Evolutionary conservation across 768 basidiomycete species (phyloP), one percentile per base, ranked within the genome.

Genomic region (Psilocybe azurescens): DNA sequence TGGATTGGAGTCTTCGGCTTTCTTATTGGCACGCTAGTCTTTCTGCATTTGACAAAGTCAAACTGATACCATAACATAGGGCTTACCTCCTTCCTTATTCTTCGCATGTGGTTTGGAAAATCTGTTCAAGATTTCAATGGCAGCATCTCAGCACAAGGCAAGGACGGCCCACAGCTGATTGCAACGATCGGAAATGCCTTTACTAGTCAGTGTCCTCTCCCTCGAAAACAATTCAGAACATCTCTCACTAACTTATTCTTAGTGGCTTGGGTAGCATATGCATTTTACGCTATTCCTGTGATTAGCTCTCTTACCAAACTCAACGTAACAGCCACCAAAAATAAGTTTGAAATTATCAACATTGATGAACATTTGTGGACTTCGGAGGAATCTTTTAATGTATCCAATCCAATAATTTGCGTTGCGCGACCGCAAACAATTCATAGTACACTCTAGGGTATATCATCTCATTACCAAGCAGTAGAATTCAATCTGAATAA

Each of bases 201-300:
- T 64, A 88, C 86, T 48, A 90, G 91, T 93, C 63, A 69, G 88
- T 82, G 13, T 11, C 18, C 16, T 52, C 18, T 38, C 29, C 3
- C 18, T 24, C 24, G 24, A 24, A 2, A n/a, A 29, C 8, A n/a
- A 24, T 39, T 13, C 5, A 50, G 28, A 5, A 13, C n/a, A 41
- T 64, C 24, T 57, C 52, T 30, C 33, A 58, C 48, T 30, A 30
- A 36, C 55, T 51, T 30, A 3, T 29, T 44, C 30, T 46, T 14
- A 94, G 91, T 94, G 90, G 80, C 88, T 47, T 93, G 89, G 86
- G 86, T 92, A 18, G 90, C 84, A 14, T 91, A 90, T 65, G 86
- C 88, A 5, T 93, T 94, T 70, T 88, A 84, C 62, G 85, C 82
- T 2, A 83, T 91, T 20, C 89, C 91, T 4, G 78, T 93, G 47